phyloP scores from a whole-genome alignment of 495 filamentous ascomycete genomes.

The Hyaloscypha finlandica region DNA sequence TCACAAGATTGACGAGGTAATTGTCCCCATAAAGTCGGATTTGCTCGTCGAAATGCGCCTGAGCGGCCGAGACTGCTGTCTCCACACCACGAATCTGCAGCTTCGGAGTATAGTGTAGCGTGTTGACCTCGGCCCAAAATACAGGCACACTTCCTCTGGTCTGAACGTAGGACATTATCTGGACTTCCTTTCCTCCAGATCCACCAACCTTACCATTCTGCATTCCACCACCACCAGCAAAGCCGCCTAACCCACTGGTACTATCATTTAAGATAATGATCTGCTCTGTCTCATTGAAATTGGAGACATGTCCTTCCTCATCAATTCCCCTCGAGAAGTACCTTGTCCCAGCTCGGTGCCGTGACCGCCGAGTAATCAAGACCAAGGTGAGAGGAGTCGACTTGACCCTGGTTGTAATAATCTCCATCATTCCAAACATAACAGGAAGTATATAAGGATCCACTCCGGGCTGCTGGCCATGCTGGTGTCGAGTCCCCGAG shows the following conservation, averaged over 20 bases:
- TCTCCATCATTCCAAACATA: conserved; percentile 92
- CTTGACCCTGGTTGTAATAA: conserved; percentile 78
- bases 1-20: conserved; percentile 94
- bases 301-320: conserved; percentile 89
- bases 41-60: conserved; percentile 88
- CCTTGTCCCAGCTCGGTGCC: conserved; percentile 84
- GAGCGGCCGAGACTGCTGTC: conserved; percentile 75
- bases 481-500: conserved; percentile 50
- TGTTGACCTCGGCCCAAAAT: conserved; percentile 94
- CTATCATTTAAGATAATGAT: conserved; percentile 82
- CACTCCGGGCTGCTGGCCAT: conserved; percentile 69
- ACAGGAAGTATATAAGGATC: conserved; percentile 95
- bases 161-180: conserved; percentile 91
- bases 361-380: conserved; percentile 83
- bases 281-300: conserved; percentile 98
- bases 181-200: conserved; percentile 66
- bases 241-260: conserved; percentile 70
- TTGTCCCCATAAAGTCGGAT: conserved; percentile 93
- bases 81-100: conserved; percentile 85
- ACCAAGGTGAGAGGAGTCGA: conserved; percentile 79
- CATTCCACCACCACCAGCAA: conserved; percentile 73
- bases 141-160: conserved; percentile 93
- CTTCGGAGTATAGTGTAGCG: conserved; percentile 82
- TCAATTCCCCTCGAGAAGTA: conserved; percentile 95
- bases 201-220: conserved; percentile 65